Conservation (phyloP, 176 grass and related monocot genomes). For the Musa beccarii region DNA sequence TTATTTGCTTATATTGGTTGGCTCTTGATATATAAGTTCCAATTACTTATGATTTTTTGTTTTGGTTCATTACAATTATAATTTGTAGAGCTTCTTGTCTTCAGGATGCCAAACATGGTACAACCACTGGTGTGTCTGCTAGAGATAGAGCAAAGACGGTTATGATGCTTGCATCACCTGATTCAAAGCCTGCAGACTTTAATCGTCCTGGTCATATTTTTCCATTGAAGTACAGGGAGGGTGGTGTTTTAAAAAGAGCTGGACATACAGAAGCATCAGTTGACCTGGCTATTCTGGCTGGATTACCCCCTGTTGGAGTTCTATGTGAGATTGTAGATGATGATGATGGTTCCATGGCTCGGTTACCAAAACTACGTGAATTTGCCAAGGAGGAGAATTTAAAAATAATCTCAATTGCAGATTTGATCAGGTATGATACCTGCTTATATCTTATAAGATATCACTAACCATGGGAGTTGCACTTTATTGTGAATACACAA, state of each 20-base stretch:
- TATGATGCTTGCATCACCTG: constrained; percentile 49
- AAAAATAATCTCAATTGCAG: constrained; percentile 93
- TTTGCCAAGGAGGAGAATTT: constrained; percentile 84
- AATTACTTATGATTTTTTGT: neutral
- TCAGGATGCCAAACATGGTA: constrained; percentile 84
- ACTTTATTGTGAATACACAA: neutral
- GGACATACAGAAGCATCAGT: constrained; percentile 88
- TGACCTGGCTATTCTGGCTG: constrained; percentile 67
- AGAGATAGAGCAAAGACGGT: constrained; percentile 73
- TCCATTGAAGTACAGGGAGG: constrained; percentile 80
- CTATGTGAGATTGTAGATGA: constrained; percentile 90
- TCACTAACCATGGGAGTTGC: neutral
- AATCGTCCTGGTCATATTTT: constrained; percentile 91
- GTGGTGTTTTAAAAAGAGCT: constrained; percentile 84
- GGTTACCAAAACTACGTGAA: constrained; percentile 64
- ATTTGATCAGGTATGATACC: constrained; percentile 21
- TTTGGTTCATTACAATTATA: neutral
- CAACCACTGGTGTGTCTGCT: constrained; percentile 81
- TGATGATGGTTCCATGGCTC: constrained; percentile 76
- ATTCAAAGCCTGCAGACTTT: constrained; percentile 66
- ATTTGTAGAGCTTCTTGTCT: neutral
- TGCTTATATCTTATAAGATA: neutral
- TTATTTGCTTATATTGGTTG: neutral
- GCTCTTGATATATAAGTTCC: neutral
- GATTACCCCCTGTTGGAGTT: constrained; percentile 53